These are phyloP conservation scores for Neostapfia colusana DNA, from an alignment of 176 grass and related monocot genomes.

Conservation along the genomic window DNA sequence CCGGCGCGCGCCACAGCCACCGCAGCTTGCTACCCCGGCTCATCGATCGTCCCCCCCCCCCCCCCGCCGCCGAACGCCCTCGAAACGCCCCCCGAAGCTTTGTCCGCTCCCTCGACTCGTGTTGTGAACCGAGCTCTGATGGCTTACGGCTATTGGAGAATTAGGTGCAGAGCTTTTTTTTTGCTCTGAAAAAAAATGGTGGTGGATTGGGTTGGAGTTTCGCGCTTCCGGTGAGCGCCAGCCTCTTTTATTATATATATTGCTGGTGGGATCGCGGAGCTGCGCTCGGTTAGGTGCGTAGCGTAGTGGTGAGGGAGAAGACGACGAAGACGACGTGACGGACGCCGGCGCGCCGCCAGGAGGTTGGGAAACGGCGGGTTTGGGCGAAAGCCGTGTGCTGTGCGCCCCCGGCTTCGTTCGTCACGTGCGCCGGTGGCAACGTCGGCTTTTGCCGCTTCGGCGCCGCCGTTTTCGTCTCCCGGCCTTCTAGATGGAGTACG, in stretches of 20 bases:
- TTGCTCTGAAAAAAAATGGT: too few relatives aligned
- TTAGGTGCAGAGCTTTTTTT: neutral
- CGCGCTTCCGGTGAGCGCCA: neutral
- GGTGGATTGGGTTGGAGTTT: slow-evolving; percentile 14
- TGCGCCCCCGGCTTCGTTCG: too few relatives aligned
- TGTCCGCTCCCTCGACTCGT: neutral
- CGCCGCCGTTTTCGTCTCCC: too few relatives aligned
- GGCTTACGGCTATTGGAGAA: neutral
- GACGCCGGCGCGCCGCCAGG: neutral
- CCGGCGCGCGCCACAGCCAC: slow-evolving; percentile 54
- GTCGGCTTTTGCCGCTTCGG: neutral
- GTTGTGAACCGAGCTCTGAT: neutral
- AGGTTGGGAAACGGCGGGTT: neutral
- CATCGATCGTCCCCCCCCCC: too few relatives aligned
- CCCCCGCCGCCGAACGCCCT: too few relatives aligned
- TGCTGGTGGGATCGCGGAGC: neutral
- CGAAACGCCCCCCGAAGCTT: neutral
- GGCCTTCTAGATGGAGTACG: too few relatives aligned
- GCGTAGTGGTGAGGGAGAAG: neutral
- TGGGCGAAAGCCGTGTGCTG: slow-evolving; percentile 19
- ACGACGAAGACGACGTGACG: neutral
- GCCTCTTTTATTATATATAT: slow-evolving; percentile 21
- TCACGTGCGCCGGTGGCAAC: too few relatives aligned
- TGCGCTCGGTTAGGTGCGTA: too few relatives aligned
- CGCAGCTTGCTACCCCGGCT: slow-evolving; percentile 35